phyloP scores from a whole-genome alignment of 2,329 filamentous ascomycete species.

The Colletotrichum spaethianum region DNA sequence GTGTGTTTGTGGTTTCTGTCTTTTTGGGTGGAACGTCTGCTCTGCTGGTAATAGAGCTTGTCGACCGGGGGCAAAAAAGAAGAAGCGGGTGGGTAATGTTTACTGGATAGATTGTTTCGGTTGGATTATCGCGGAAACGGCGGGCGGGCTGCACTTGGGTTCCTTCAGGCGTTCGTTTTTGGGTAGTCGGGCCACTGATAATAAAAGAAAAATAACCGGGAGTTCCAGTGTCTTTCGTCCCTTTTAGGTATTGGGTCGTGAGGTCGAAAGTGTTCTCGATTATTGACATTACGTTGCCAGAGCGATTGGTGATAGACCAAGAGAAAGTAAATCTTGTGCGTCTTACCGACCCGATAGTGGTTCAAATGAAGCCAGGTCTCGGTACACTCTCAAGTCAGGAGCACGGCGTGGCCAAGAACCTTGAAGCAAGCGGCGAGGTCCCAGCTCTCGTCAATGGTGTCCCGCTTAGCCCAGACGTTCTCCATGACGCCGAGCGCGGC shows the following conservation, averaged over 20 bases:
- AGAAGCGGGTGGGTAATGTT: conserved; percentile 39
- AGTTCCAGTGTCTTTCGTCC: neutral
- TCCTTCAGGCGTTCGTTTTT: neutral
- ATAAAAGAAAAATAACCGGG: conserved; percentile 6
- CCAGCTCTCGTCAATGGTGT: conserved; percentile 58
- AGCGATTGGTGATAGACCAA: neutral
- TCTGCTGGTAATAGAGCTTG: conserved; percentile 33
- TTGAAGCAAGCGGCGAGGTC: conserved; percentile 60
- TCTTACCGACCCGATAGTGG: neutral
- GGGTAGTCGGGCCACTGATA: conserved; percentile 13
- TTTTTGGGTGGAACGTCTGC: neutral
- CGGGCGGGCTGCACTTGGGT: conserved; percentile 7
- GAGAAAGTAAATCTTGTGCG: neutral
- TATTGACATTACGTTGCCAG: neutral
- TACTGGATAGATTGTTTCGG: conserved; percentile 33
- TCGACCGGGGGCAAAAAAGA: neutral
- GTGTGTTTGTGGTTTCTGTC: neutral
- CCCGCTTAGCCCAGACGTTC: conserved; percentile 59
- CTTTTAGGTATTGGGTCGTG: neutral
- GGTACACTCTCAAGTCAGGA: conserved; percentile 50
- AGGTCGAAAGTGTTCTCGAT: neutral
- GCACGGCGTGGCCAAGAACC: conserved; percentile 55
- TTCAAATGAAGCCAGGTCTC: neutral
- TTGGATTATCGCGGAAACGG: neutral
- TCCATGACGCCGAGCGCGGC: conserved; percentile 62